Conservation (phyloP, 768 basidiomycete genomes). For the Calocybe cyanea region DNA sequence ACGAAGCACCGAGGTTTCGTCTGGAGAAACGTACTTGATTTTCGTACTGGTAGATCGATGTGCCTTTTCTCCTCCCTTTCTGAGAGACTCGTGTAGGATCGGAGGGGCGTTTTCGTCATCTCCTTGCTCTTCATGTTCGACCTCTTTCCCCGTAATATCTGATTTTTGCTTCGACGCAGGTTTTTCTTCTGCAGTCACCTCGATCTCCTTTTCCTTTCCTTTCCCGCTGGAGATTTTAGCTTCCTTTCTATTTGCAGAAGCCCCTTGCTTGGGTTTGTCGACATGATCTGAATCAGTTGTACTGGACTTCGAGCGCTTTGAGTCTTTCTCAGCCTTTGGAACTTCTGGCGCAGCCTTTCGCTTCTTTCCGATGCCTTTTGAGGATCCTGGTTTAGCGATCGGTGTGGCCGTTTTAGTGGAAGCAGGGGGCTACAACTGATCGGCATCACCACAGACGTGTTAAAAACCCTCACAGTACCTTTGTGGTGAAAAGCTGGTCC, state of each 20-base stretch:
- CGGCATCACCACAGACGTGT: background rate
- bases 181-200: constrained; percentile 22
- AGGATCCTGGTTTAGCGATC: constrained; percentile 18
- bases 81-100: constrained; percentile 60
- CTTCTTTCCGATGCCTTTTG: constrained; percentile 25
- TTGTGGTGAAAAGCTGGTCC: constrained; percentile 56
- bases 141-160: constrained; percentile 14
- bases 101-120: constrained; percentile 6
- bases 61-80: constrained; percentile 30
- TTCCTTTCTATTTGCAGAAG: constrained; percentile 16
- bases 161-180: background rate
- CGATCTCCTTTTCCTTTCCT: constrained; percentile 15
- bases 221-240: constrained; percentile 6
- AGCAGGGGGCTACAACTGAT: constrained; percentile 13
- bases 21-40: constrained; percentile 52
- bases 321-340: constrained; percentile 5
- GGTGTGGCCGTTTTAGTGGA: constrained; percentile 13
- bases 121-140: constrained; percentile 7
- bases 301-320: constrained; percentile 25
- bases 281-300: constrained; percentile 9
- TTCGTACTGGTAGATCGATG: constrained; percentile 19
- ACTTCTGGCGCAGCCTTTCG: constrained; percentile 26
- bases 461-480: constrained; percentile 31
- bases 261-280: constrained; percentile 1
- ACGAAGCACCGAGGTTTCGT: constrained; percentile 70